phyloP scores from a whole-genome alignment of 768 basidiomycete species.

The Lactarius tabidus region DNA sequence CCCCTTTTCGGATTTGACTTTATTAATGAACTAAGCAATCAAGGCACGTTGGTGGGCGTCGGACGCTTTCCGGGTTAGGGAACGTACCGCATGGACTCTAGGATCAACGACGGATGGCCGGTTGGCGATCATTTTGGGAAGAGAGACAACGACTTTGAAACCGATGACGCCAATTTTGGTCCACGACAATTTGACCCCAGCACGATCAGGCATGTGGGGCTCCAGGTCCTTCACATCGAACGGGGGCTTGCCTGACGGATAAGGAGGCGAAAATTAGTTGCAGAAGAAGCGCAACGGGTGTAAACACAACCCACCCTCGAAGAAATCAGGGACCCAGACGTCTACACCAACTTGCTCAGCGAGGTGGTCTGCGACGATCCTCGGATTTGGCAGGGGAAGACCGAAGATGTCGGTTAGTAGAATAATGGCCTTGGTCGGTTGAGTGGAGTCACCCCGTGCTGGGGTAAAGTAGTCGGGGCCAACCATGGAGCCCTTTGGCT shows the following conservation, averaged over 20 bases:
- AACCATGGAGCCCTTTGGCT: conserved; percentile 41
- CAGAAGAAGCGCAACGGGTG: not conserved
- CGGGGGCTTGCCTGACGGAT: conserved; percentile 31
- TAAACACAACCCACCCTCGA: conserved; percentile 40
- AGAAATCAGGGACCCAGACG: conserved; percentile 62
- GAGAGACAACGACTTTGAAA: conserved; percentile 26
- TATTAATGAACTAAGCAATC: conserved; percentile 35
- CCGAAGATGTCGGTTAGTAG: conserved; percentile 58
- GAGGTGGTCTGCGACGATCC: conserved; percentile 54
- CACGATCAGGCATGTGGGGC: conserved; percentile 32
- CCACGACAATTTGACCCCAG: conserved; percentile 28
- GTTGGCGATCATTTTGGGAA: conserved; percentile 26
- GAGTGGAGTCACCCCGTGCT: conserved; percentile 23
- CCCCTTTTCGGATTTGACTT: conserved; percentile 37
- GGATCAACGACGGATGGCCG: conserved; percentile 32
- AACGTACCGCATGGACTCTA: conserved; percentile 29
- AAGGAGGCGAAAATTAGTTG: not conserved
- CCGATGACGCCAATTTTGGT: conserved; percentile 26
- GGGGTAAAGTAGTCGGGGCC: conserved; percentile 45
- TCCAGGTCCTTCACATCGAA: conserved; percentile 30
- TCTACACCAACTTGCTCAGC: conserved; percentile 49
- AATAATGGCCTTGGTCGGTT: conserved; percentile 41
- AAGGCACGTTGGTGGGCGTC: not conserved
- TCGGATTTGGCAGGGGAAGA: conserved; percentile 47
- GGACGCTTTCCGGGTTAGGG: not conserved